These are phyloP conservation scores for Vaccinium vitisidaea DNA, from an alignment of 148 eudicot species.

Conservation along the genomic window DNA sequence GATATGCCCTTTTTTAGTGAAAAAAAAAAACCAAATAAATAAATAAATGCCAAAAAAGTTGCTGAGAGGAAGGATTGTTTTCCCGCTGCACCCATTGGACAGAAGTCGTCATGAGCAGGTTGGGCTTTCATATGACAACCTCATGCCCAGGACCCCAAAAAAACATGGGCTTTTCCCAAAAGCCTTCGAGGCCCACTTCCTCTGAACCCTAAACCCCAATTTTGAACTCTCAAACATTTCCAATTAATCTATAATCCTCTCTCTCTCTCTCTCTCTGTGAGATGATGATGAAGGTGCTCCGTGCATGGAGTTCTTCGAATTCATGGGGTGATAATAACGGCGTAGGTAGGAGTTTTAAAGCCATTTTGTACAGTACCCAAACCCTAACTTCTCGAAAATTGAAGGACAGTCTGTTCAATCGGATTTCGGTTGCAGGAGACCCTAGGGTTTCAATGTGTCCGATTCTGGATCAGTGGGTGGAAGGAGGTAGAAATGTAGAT, in stretches of 20 bases:
- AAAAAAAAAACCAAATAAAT: no score
- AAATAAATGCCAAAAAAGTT: no score
- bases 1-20: no score
- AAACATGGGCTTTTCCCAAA: not conserved
- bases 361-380: not conserved
- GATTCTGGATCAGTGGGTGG: slow-evolving; percentile 36
- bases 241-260: not conserved
- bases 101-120: not conserved
- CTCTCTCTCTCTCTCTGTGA: not conserved
- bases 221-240: not conserved
- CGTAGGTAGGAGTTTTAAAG: not conserved
- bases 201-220: not conserved
- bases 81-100: no score
- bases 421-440: slow-evolving; percentile 30
- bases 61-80: no score
- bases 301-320: not conserved
- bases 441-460: slow-evolving; percentile 29
- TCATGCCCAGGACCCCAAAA: not conserved
- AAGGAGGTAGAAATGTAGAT: slow-evolving; percentile 23
- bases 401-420: slow-evolving; percentile 24
- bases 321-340: not conserved
- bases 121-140: not conserved
- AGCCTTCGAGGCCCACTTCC: not conserved
- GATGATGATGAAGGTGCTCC: slow-evolving; percentile 11
- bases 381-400: not conserved